Percentiles rank a stretch among this genome's conserved stretches.
Conservation (phyloP, 495 filamentous ascomycete species). For the Xanthoparmelia taractica region DNA sequence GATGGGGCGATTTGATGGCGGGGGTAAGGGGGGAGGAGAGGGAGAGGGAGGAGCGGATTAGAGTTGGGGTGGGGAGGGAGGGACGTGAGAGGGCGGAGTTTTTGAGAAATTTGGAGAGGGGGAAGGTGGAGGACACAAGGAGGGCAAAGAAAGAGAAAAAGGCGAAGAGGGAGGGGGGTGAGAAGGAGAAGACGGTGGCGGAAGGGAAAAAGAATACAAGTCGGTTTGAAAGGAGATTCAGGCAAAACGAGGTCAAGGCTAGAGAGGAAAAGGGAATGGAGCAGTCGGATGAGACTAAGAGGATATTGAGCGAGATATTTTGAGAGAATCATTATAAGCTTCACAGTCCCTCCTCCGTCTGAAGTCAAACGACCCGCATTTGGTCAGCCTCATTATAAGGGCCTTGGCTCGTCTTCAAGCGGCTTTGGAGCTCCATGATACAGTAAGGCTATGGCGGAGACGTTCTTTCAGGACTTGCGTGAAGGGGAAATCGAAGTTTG, state of each 20-base stretch:
- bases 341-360: too few species aligned
- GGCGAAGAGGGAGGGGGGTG: constrained; percentile 76
- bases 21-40: constrained; percentile 45
- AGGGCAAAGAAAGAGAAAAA: constrained; percentile 68
- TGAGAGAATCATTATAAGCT: too few species aligned
- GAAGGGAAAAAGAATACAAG: constrained; percentile 54
- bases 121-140: constrained; percentile 70
- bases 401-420: too few species aligned
- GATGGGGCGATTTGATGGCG: constrained; percentile 60
- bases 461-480: too few species aligned
- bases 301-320: constrained; percentile 78
- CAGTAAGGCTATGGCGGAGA: too few species aligned
- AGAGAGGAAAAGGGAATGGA: constrained; percentile 39
- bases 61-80: constrained; percentile 60
- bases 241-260: constrained; percentile 55
- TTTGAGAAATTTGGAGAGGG: constrained; percentile 58
- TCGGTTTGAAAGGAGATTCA: constrained; percentile 55
- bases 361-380: too few species aligned
- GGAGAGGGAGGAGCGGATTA: constrained; percentile 30
- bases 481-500: too few species aligned
- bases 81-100: constrained; percentile 63
- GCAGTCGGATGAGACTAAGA: constrained; percentile 60
- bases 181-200: constrained; percentile 74
- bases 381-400: too few species aligned
- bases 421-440: too few species aligned